Conservation (phyloP, 164 flowering plant species). For the Macadamia integrifolia region DNA sequence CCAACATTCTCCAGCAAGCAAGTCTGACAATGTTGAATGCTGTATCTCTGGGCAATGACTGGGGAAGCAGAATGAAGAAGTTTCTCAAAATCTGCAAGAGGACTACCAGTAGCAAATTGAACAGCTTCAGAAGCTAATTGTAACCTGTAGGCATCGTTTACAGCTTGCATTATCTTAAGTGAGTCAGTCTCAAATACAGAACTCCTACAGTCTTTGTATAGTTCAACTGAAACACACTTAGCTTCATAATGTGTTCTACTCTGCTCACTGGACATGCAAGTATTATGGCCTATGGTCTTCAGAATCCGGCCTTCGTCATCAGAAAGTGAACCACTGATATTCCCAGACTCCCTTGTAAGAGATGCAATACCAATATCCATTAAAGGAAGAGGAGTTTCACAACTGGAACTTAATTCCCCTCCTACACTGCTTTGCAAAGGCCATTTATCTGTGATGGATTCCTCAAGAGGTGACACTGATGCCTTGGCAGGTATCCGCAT, state of each 20-base stretch:
- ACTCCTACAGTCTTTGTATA: constrained; percentile 2
- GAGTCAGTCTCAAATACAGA: constrained; percentile 11
- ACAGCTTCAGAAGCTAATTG: constrained; percentile 49
- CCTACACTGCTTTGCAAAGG: constrained; percentile 11
- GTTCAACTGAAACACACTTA: constrained; percentile 4
- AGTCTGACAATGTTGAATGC: constrained; percentile 15
- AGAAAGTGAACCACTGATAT: constrained; percentile 5
- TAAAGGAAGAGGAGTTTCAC: constrained; percentile 14
- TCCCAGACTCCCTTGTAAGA: constrained; percentile 9
- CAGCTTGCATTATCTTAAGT: constrained; percentile 25
- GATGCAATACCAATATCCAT: constrained; percentile 5
- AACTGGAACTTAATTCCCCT: constrained; percentile 11
- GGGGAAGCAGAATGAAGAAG: constrained; percentile 55
- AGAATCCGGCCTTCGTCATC: constrained; percentile 9
- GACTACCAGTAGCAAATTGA: constrained; percentile 40
- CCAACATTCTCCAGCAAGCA: constrained; percentile 21
- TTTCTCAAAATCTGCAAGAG: constrained; percentile 64
- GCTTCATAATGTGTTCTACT: constrained; percentile 8
- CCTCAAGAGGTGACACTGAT: constrained; percentile 14
- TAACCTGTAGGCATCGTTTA: constrained; percentile 35
- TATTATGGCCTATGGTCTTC: constrained; percentile 8
- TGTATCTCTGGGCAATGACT: constrained; percentile 23
- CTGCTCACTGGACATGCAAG: constrained; percentile 7
- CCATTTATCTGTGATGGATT: constrained; percentile 2
- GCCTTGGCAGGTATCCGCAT: constrained; percentile 15